Conservation (phyloP, 1,284 basidiomycete species). For the Kalmanozyma brasiliensis region DNA sequence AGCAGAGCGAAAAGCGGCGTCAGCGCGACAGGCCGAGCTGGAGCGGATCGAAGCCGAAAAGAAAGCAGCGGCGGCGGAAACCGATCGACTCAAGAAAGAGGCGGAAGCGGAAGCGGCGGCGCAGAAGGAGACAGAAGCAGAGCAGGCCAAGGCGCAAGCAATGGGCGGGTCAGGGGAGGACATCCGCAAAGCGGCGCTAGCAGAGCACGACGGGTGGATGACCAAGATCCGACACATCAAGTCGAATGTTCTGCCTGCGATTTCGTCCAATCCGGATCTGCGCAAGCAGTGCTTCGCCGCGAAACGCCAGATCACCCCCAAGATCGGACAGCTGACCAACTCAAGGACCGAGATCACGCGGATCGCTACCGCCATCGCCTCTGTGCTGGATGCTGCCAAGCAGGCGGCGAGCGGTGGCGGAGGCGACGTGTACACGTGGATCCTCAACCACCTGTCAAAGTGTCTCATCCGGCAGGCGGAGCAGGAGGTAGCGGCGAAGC, state of each 20-base stretch:
- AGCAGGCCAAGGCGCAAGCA: slow-evolving; percentile 26
- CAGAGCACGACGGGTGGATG: slow-evolving; percentile 56
- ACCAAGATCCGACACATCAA: slow-evolving; percentile 75
- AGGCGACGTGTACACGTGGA: slow-evolving; percentile 74
- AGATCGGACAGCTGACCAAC: slow-evolving; percentile 90
- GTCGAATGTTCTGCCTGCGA: slow-evolving; percentile 76
- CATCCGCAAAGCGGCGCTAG: slow-evolving; percentile 36
- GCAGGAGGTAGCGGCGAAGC: slow-evolving; percentile 89
- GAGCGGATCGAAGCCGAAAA: slow-evolving; percentile 56
- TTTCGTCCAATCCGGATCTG: slow-evolving; percentile 75
- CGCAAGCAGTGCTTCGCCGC: slow-evolving; percentile 71
- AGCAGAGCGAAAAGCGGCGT: slow-evolving; percentile 53
- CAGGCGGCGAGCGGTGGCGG: slow-evolving; percentile 64
- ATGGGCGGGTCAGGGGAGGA: slow-evolving; percentile 48
- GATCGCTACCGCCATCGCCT: slow-evolving; percentile 78
- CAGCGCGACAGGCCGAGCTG: slow-evolving; percentile 54
- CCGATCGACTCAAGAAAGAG: slow-evolving; percentile 25
- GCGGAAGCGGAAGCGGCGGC: slow-evolving; percentile 39
- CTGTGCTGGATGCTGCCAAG: slow-evolving; percentile 70
- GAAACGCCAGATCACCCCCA: slow-evolving; percentile 87
- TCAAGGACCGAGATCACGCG: slow-evolving; percentile 77
- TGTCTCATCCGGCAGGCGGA: slow-evolving; percentile 91
- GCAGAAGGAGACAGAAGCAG: slow-evolving; percentile 43
- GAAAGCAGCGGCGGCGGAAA: slow-evolving; percentile 45
- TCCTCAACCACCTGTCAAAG: slow-evolving; percentile 87